Percentiles rank a stretch among this genome's conserved stretches.
Conservation (phyloP, 2,329 filamentous ascomycete species). For the Trichoderma arundinaceum region DNA sequence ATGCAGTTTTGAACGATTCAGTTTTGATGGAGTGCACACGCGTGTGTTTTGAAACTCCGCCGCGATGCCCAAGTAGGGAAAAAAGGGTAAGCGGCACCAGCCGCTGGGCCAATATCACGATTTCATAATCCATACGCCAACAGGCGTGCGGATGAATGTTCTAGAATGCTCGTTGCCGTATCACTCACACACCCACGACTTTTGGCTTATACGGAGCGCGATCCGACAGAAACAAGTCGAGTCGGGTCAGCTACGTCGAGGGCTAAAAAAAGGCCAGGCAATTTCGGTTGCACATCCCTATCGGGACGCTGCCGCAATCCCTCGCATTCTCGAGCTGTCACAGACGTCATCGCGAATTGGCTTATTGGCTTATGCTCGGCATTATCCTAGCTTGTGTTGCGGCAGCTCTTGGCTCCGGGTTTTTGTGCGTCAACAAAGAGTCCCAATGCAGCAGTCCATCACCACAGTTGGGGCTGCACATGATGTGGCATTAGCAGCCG, state of each 20-base stretch:
- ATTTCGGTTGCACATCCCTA: conserved; percentile 20
- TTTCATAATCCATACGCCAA: not conserved
- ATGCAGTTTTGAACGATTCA: too few species aligned
- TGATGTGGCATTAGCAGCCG: not conserved
- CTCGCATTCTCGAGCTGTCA: conserved; percentile 11
- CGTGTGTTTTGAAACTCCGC: conserved; percentile 5
- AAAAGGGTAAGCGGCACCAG: not conserved
- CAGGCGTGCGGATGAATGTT: conserved; percentile 1
- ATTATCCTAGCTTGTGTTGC: not conserved
- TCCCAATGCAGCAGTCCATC: not conserved
- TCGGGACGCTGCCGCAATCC: not conserved
- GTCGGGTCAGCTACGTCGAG: not conserved
- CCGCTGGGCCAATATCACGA: not conserved
- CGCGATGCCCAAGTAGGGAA: conserved; percentile 10
- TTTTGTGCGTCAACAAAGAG: not conserved
- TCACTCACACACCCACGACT: not conserved
- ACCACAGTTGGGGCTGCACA: not conserved
- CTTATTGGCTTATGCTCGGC: conserved; percentile 7
- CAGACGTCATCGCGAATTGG: conserved; percentile 17
- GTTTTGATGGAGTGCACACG: not conserved
- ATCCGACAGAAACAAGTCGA: too few species aligned
- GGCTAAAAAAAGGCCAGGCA: conserved; percentile 22
- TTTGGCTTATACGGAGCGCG: not conserved
- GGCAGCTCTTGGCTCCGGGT: conserved; percentile 13
- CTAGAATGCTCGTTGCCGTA: conserved; percentile 2